Conservation (phyloP, 352 stramenopile genomes). For the Globisporangium solare region DNA sequence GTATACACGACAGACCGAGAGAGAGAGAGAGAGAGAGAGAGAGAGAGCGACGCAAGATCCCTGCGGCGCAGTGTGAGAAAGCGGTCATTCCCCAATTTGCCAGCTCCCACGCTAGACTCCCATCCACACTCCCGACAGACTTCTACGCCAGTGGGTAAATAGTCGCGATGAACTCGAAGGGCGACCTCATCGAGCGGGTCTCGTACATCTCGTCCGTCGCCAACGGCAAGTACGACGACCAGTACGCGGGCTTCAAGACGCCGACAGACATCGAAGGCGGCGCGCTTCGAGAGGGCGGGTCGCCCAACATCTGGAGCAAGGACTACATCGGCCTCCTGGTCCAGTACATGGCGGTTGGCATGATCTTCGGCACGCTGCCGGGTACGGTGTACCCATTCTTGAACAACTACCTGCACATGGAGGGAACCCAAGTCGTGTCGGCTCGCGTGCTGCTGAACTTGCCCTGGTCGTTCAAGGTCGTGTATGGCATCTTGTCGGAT, state of each 20-base stretch:
- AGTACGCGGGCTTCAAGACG: not conserved
- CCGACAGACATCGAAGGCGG: constrained; percentile 8
- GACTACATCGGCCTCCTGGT: constrained; percentile 54
- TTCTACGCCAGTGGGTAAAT: not conserved
- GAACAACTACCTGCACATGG: constrained; percentile 69
- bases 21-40: no score
- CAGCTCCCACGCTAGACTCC: not conserved
- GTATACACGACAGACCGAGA: no score
- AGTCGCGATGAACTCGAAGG: not conserved
- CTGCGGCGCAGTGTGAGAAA: no score
- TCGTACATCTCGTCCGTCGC: not conserved
- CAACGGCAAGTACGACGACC: not conserved
- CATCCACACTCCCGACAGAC: not conserved
- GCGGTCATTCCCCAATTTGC: no score
- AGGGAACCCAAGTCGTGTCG: constrained; percentile 61
- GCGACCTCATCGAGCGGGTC: not conserved
- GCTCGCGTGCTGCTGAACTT: constrained; percentile 51
- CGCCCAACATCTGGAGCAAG: constrained; percentile 48
- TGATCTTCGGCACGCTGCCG: constrained; percentile 55
- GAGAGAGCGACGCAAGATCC: no score
- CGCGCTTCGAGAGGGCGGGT: constrained; percentile 34
- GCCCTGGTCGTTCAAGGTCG: constrained; percentile 63
- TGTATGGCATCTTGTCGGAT: constrained; percentile 60
- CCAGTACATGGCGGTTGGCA: constrained; percentile 61
- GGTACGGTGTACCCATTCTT: constrained; percentile 69